Evolutionary conservation across 2,329 filamentous ascomycete genomes (phyloP), one percentile per base, ranked within the genome.

Genomic region (Podosphaera aphanis): DNA sequence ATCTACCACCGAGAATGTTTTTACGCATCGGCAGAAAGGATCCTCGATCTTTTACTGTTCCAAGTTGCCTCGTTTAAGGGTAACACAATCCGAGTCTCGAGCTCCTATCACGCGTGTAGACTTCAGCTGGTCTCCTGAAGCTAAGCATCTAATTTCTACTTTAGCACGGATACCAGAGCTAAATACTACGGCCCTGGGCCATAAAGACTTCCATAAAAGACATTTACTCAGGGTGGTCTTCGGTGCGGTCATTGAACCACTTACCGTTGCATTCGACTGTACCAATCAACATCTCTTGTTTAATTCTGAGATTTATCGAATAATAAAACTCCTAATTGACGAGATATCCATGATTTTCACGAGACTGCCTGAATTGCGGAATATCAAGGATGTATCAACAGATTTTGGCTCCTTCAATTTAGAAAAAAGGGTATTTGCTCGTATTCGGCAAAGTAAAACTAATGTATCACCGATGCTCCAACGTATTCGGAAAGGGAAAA

Each of bases 171-270:
- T 72, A 1, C 71, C 76, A 0, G 66, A 70, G 3, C 70, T 92
- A 1, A 65, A 70, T 43, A 77, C 74, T 3, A 64, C 71, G 5
- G 67, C 68, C 5, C 66, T 78, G 49, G 66, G 68, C 0, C 69
- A 73, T 7, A 64, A 70, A 5, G 68, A 73, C 31, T 75, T 90
- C 51, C 63, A 90, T 6, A 70, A 73, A 49, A 66, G 73, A 53
- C 90, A 93, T 61, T 70, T 95, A 2, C 80, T 88, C 41, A 79
- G 77, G 41, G 66, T 94, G 33, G 75, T 83, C 2, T 73, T 86
- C 53, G 77, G 79, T 49, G 73, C 77, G 42, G 69, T 90, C 23
- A 73, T 92, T 46, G 86, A 93, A 51, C 78, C 88, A 0, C 66
- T 94, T 4, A 86, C 83, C 3, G 78, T 82, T 1, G 64, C 93